Conservation (phyloP, 352 stramenopile species). For the Pythium phragmitis region DNA sequence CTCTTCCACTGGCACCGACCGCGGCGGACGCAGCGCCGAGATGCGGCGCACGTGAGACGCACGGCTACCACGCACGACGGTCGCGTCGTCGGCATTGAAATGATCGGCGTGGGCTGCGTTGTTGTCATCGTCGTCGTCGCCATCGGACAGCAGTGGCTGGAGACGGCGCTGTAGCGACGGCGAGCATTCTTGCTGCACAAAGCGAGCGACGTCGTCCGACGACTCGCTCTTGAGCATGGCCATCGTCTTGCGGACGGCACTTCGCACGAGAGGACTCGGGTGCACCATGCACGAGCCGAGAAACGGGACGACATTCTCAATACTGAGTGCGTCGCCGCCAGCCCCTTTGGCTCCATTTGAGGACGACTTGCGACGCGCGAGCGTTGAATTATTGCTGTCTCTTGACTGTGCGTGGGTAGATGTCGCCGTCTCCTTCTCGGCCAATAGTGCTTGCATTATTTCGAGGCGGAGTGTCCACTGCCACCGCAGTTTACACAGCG, state of each 20-base stretch:
- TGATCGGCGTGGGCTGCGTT: slow-evolving; percentile 47
- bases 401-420: background rate
- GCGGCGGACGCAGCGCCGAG: slow-evolving; percentile 58
- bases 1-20: slow-evolving; percentile 68
- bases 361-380: slow-evolving; percentile 36
- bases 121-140: slow-evolving; percentile 36
- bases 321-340: slow-evolving; percentile 36
- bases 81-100: slow-evolving; percentile 51
- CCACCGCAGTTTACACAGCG: slow-evolving; percentile 56
- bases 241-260: slow-evolving; percentile 47
- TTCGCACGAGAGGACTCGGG: slow-evolving; percentile 46
- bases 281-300: slow-evolving; percentile 62
- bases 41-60: slow-evolving; percentile 73
- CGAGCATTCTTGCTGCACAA: slow-evolving; percentile 59
- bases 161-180: slow-evolving; percentile 58
- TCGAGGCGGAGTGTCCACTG: slow-evolving; percentile 61
- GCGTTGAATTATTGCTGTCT: background rate
- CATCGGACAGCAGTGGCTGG: slow-evolving; percentile 37
- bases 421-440: slow-evolving; percentile 17
- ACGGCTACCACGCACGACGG: slow-evolving; percentile 63
- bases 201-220: slow-evolving; percentile 38
- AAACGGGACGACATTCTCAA: slow-evolving; percentile 76
- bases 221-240: slow-evolving; percentile 31
- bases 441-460: slow-evolving; percentile 55
- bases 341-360: slow-evolving; percentile 23